Evolutionary conservation across 2,329 filamentous ascomycete genomes (phyloP).

Genomic region (Botrytis sinoallii): DNA sequence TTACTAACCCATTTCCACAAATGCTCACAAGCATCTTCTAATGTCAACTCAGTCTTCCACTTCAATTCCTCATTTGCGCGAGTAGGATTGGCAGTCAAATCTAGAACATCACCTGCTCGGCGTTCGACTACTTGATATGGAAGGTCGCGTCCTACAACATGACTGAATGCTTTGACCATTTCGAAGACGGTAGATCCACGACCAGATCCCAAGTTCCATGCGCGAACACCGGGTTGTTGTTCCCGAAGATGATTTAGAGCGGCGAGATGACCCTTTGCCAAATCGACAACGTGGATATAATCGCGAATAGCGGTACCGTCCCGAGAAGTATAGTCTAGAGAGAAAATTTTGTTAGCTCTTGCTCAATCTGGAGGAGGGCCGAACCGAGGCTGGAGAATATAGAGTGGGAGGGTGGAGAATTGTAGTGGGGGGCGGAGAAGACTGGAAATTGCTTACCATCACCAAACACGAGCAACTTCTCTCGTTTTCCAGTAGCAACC

Average conservation of each 20-base stretch:
- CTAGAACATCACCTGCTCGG: constrained; percentile 84
- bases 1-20: constrained; percentile 97
- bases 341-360: constrained; percentile 21
- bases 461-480: constrained; percentile 92
- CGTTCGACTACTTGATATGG: constrained; percentile 82
- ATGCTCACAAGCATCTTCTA: constrained; percentile 91
- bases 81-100: constrained; percentile 87
- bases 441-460: constrained; percentile 60
- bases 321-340: constrained; percentile 78
- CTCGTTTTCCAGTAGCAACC: constrained; percentile 90
- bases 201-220: constrained; percentile 95
- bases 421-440: background rate
- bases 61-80: constrained; percentile 84
- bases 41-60: constrained; percentile 87
- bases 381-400: background rate
- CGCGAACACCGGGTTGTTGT: constrained; percentile 82
- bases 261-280: constrained; percentile 79
- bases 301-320: constrained; percentile 95
- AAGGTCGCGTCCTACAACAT: constrained; percentile 79
- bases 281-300: constrained; percentile 95
- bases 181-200: constrained; percentile 95
- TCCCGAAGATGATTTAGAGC: constrained; percentile 87
- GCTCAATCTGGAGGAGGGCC: background rate
- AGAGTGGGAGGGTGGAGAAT: background rate
- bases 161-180: constrained; percentile 92